Conservation (phyloP, 2,329 filamentous ascomycete species). For the Geosmithia flava region DNA sequence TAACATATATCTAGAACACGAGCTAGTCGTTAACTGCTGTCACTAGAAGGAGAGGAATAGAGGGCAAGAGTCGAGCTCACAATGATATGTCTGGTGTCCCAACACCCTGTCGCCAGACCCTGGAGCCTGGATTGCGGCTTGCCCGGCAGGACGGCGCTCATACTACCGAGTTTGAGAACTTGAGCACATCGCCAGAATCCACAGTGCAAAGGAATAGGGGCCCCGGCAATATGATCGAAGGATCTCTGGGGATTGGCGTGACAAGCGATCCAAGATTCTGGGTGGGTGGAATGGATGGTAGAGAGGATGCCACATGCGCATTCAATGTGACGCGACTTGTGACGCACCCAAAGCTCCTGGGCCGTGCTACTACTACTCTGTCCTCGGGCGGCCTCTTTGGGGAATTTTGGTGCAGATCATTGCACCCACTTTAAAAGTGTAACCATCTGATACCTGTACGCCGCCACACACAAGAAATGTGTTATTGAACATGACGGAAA, state of each 20-base stretch:
- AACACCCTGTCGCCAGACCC: conserved; percentile 61
- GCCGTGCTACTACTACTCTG: neutral
- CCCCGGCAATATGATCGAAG: neutral
- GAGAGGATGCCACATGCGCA: neutral
- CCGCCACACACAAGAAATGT: too few species aligned
- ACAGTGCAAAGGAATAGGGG: neutral
- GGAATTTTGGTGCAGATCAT: neutral
- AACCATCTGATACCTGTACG: neutral
- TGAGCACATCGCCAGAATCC: conserved; percentile 2
- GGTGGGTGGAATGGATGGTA: neutral
- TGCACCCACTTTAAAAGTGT: neutral
- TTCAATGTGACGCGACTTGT: conserved; percentile 1
- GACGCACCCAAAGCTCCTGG: conserved; percentile 1
- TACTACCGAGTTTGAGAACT: conserved; percentile 30
- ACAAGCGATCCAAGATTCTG: neutral
- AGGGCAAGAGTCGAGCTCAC: conserved; percentile 30
- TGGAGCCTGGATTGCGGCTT: conserved; percentile 68
- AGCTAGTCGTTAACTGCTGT: conserved; percentile 4
- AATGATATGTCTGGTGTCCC: conserved; percentile 60
- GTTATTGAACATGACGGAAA: too few species aligned
- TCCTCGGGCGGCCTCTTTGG: neutral
- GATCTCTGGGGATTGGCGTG: neutral
- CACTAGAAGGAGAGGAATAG: neutral
- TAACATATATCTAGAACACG: conserved; percentile 62
- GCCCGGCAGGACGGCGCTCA: conserved; percentile 71